Percentiles rank a stretch among this genome's conserved stretches.
Evolutionary conservation across 2,329 filamentous ascomycete genomes (phyloP).

Genomic region (Trichoderma sp.): DNA sequence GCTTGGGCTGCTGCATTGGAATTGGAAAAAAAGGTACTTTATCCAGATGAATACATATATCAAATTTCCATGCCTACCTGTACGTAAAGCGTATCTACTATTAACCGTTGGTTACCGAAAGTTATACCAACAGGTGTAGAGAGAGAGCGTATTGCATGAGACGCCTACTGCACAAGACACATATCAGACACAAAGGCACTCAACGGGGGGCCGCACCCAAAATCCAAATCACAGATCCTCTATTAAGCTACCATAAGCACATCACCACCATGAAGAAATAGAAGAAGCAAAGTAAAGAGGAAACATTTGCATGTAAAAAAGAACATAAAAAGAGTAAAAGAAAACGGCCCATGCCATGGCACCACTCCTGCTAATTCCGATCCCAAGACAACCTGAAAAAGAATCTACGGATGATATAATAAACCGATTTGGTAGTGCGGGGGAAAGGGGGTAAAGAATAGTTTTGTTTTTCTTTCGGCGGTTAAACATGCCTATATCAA

Average conservation of each 20-base stretch:
- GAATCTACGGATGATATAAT: slow-evolving; percentile 23
- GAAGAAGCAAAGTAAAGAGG: background rate
- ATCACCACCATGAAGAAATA: background rate
- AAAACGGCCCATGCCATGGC: background rate
- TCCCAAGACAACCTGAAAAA: slow-evolving; percentile 15
- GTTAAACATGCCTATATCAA: slow-evolving; percentile 10
- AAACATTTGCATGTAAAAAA: background rate
- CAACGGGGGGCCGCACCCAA: background rate
- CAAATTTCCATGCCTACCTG: background rate
- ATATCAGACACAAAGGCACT: background rate
- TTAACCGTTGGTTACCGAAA: too few species aligned
- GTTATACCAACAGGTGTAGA: too few species aligned
- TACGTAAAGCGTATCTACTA: background rate
- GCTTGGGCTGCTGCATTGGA: background rate
- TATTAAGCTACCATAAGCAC: background rate
- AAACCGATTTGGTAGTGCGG: background rate
- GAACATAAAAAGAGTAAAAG: background rate
- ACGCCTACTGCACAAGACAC: background rate
- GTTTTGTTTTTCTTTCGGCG: background rate
- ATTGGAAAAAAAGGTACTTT: background rate
- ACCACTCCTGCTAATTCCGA: slow-evolving; percentile 18
- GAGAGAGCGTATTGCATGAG: background rate
- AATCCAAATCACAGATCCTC: background rate
- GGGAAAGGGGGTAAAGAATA: background rate
- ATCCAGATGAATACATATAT: background rate